Evolutionary conservation across 352 stramenopile genomes (phyloP).

Genomic region (Halophytophthora polymorphica): DNA sequence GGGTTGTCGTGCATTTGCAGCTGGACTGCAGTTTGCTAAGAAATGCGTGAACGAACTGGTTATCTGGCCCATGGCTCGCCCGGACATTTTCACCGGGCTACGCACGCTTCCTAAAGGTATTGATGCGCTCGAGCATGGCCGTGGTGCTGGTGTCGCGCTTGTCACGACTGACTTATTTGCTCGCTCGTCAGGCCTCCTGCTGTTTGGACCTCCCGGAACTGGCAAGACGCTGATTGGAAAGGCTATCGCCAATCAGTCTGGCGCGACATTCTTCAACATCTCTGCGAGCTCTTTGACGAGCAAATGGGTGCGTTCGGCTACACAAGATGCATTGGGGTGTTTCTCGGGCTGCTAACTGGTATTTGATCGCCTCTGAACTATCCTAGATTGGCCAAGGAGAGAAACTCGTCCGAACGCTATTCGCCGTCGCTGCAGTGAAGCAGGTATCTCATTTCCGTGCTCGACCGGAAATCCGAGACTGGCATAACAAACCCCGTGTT

Average conservation of each 20-base stretch:
- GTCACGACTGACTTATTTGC: not conserved
- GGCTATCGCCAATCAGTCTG: slow-evolving; percentile 97
- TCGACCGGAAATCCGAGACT: not conserved
- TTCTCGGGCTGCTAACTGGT: not conserved
- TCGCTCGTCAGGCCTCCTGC: slow-evolving; percentile 74
- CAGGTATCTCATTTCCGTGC: slow-evolving; percentile 38
- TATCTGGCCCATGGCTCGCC: slow-evolving; percentile 97
- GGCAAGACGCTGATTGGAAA: slow-evolving; percentile 99
- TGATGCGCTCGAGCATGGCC: not conserved
- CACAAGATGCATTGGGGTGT: not conserved
- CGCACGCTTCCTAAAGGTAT: slow-evolving; percentile 89
- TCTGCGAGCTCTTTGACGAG: slow-evolving; percentile 97
- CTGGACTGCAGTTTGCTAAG: slow-evolving; percentile 96
- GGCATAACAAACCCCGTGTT: not conserved
- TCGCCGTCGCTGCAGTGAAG: slow-evolving; percentile 93
- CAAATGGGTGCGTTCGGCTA: slow-evolving; percentile 91
- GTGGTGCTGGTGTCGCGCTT: not conserved
- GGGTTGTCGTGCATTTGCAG: slow-evolving; percentile 28
- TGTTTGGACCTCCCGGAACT: slow-evolving; percentile 95
- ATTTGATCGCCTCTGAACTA: not conserved
- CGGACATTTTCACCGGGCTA: slow-evolving; percentile 97
- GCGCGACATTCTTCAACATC: slow-evolving; percentile 99
- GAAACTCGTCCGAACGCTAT: slow-evolving; percentile 97
- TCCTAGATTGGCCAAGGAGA: slow-evolving; percentile 96
- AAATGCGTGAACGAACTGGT: slow-evolving; percentile 98